These are phyloP conservation scores for Chrysanthemum lavandulifolium DNA, from an alignment of 129 eudicot genomes.

Conservation along the genomic window DNA sequence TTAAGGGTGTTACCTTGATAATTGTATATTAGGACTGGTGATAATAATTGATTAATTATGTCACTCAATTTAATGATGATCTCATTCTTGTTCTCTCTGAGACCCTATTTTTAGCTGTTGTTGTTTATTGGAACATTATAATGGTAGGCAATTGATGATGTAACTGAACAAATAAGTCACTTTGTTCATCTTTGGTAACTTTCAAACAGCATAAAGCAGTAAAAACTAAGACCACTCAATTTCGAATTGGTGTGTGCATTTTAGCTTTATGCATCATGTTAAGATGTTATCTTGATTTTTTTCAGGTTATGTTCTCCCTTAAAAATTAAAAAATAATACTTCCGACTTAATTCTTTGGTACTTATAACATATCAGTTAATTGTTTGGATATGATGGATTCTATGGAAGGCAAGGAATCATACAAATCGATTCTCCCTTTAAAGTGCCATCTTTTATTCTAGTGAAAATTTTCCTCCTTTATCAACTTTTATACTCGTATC, in stretches of 20 bases:
- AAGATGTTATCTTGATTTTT: neutral
- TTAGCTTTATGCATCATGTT: neutral
- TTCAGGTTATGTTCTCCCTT: neutral
- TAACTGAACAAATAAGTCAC: neutral
- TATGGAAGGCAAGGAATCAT: neutral
- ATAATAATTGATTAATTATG: neutral
- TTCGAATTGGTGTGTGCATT: neutral
- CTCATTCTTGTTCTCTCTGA: constrained; percentile 3
- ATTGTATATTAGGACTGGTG: neutral
- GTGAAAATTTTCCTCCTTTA: neutral
- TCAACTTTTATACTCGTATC: neutral
- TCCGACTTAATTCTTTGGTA: neutral
- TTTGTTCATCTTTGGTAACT: neutral
- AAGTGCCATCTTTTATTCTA: too few relatives aligned
- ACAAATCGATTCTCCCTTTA: too few relatives aligned
- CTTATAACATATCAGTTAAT: neutral
- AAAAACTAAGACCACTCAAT: neutral
- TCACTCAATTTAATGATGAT: constrained; percentile 11
- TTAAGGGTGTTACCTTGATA: constrained; percentile 15
- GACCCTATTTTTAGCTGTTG: constrained; percentile 5
- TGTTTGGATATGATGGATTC: neutral
- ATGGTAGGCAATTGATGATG: constrained; percentile 16
- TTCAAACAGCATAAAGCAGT: neutral
- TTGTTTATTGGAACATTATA: constrained; percentile 16
- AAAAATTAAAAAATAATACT: too few relatives aligned